Evolutionary conservation across 2,329 filamentous ascomycete species (phyloP).

Genomic region (Claviceps africana): DNA sequence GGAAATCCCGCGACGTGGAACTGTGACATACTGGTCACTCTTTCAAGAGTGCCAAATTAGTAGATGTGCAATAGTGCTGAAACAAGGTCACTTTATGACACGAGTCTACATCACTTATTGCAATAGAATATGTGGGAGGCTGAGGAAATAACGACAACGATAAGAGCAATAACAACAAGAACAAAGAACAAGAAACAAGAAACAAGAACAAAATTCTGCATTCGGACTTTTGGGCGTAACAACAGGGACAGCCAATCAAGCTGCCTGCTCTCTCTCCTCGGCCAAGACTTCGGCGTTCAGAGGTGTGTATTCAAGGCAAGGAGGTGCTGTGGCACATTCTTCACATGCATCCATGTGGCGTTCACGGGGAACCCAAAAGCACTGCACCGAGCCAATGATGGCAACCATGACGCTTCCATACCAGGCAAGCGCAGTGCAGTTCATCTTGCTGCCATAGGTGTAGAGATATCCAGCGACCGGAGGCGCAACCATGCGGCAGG

Average conservation of each 20-base stretch:
- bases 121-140: neutral
- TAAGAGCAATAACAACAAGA: too few relatives aligned
- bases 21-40: conserved; percentile 9
- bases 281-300: conserved; percentile 19
- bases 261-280: conserved; percentile 9
- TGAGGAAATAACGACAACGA: too few relatives aligned
- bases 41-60: conserved; percentile 7
- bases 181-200: neutral
- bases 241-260: neutral
- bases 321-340: conserved; percentile 13
- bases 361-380: conserved; percentile 36
- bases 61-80: neutral
- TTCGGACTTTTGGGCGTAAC: neutral
- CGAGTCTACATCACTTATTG: neutral
- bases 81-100: conserved; percentile 1
- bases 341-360: conserved; percentile 15
- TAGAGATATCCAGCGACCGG: conserved; percentile 51
- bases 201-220: neutral
- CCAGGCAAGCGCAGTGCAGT: conserved; percentile 50
- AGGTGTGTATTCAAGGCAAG: conserved; percentile 6
- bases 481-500: conserved; percentile 53
- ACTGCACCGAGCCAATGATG: conserved; percentile 42
- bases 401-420: conserved; percentile 46
- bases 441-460: conserved; percentile 40
- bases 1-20: conserved; percentile 7